phyloP scores from a whole-genome alignment of 1,139 yeast genomes.

The Geotrichum phurueaensis region DNA sequence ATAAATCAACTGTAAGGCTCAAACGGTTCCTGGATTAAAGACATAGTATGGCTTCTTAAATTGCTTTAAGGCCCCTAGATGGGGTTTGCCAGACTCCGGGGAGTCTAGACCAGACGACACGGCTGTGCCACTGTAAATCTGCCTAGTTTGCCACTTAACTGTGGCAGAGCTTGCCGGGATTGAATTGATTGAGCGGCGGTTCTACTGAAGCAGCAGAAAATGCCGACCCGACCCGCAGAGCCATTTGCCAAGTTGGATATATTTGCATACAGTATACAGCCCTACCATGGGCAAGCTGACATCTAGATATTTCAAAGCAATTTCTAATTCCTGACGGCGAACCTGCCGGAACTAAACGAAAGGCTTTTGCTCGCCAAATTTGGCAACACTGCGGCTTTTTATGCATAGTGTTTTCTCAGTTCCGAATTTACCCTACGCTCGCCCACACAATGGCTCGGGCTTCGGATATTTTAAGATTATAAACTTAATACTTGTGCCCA shows the following conservation, averaged over 20 bases:
- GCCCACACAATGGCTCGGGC: neutral
- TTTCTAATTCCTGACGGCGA: too few relatives aligned
- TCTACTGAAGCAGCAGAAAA: too few relatives aligned
- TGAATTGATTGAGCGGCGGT: too few relatives aligned
- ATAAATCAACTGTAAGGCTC: too few relatives aligned
- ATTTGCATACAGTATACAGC: too few relatives aligned
- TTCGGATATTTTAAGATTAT: neutral
- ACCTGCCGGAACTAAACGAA: too few relatives aligned
- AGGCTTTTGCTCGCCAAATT: too few relatives aligned
- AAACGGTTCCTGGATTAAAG: neutral
- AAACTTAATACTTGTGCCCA: neutral
- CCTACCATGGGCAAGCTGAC: too few relatives aligned
- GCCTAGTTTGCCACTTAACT: neutral
- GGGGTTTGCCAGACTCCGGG: neutral
- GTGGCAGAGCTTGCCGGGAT: neutral
- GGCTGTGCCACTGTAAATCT: neutral
- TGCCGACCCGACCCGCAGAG: too few relatives aligned
- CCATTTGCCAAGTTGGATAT: too few relatives aligned
- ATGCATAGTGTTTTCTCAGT: neutral
- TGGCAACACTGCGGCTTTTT: neutral
- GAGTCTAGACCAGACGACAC: neutral
- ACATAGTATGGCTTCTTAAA: neutral
- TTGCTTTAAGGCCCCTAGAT: neutral
- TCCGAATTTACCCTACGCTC: neutral
- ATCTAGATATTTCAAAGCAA: too few relatives aligned